These are phyloP conservation scores for Xylaria telfairii DNA, from an alignment of 495 filamentous ascomycete species.

Conservation along the genomic window DNA sequence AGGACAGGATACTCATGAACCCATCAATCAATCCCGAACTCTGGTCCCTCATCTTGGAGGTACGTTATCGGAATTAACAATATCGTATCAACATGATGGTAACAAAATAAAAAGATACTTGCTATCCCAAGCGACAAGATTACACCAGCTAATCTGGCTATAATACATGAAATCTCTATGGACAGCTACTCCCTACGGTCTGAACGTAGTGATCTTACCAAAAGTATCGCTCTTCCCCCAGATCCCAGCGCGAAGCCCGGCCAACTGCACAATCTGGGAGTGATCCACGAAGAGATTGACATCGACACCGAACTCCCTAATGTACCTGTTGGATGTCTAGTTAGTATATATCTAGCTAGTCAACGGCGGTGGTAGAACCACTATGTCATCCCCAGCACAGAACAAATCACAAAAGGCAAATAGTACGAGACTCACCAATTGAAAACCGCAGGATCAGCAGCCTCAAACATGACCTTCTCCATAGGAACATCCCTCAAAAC, in stretches of 20 bases:
- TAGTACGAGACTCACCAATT: conserved; percentile 55
- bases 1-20: too few species aligned
- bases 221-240: background rate
- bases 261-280: background rate
- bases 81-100: background rate
- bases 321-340: background rate
- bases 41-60: background rate
- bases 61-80: background rate
- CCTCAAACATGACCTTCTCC: conserved; percentile 68
- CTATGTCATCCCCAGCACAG: background rate
- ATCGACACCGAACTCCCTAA: conserved; percentile 7
- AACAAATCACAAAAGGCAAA: background rate
- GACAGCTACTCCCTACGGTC: background rate
- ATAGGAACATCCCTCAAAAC: conserved; percentile 60
- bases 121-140: background rate
- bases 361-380: too few species aligned
- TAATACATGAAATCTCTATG: background rate
- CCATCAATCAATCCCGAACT: background rate
- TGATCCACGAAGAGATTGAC: background rate
- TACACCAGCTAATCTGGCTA: background rate
- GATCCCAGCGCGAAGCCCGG: conserved; percentile 4
- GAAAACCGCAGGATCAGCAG: conserved; percentile 62
- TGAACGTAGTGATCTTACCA: background rate
- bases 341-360: background rate
- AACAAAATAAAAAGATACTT: background rate